Conservation (phyloP, 2,329 filamentous ascomycete species). For the Bipolaris oryzae region DNA sequence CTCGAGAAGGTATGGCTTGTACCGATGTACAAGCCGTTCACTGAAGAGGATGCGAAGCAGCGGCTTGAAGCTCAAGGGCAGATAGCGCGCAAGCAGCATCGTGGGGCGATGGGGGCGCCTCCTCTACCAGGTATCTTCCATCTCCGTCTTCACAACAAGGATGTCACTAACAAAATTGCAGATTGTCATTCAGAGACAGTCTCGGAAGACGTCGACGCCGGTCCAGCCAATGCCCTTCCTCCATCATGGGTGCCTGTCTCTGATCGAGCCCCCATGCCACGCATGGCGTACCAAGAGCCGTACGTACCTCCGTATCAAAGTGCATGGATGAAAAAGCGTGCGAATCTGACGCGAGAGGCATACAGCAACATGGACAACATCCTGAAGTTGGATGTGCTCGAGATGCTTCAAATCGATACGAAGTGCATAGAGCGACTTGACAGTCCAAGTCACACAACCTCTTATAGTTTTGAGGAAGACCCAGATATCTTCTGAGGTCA, state of each 20-base stretch:
- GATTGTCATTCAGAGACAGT: neutral
- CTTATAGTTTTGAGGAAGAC: too few relatives aligned
- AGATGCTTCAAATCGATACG: neutral
- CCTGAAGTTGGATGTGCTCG: neutral
- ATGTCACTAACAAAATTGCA: neutral
- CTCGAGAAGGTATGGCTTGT: conserved; percentile 8
- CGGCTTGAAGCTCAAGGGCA: neutral
- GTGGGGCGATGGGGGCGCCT: neutral
- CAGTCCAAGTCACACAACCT: too few relatives aligned
- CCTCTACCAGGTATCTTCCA: neutral
- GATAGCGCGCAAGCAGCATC: neutral
- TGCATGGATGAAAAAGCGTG: neutral
- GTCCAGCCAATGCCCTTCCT: too few relatives aligned
- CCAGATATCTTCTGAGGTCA: too few relatives aligned
- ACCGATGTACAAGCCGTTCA: conserved; percentile 10
- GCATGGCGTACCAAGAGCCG: too few relatives aligned
- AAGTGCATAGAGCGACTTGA: neutral
- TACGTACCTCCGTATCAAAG: neutral
- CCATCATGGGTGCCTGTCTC: too few relatives aligned
- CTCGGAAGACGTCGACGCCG: too few relatives aligned
- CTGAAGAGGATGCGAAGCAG: conserved; percentile 9
- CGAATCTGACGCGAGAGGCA: neutral
- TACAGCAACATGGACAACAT: neutral
- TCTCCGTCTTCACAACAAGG: neutral
- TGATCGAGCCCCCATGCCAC: too few relatives aligned